Evolutionary conservation across 495 filamentous ascomycete genomes (phyloP).

Genomic region (Penicillium canescens): DNA sequence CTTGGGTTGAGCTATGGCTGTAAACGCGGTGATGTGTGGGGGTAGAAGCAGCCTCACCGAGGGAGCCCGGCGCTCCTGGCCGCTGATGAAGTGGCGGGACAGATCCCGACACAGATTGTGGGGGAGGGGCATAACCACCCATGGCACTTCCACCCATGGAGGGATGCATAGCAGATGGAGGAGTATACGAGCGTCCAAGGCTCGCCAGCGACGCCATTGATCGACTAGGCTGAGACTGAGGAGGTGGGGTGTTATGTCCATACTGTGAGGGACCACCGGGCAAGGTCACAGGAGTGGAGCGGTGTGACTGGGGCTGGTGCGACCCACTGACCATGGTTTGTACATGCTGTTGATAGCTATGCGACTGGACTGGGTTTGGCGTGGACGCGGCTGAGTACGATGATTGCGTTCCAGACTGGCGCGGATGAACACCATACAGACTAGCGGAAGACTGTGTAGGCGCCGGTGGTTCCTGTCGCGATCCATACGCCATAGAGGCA

Average conservation of each 20-base stretch:
- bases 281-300: slow-evolving; percentile 34
- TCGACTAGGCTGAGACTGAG: slow-evolving; percentile 32
- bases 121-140: slow-evolving; percentile 31
- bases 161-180: slow-evolving; percentile 37
- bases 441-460: slow-evolving; percentile 35
- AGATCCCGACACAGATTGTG: slow-evolving; percentile 24
- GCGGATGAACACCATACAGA: slow-evolving; percentile 33
- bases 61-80: slow-evolving; percentile 27
- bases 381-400: slow-evolving; percentile 31
- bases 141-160: slow-evolving; percentile 30
- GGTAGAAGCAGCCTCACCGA: slow-evolving; percentile 22
- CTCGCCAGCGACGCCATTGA: slow-evolving; percentile 32
- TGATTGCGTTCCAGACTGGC: slow-evolving; percentile 25
- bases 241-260: slow-evolving; percentile 39
- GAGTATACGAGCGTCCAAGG: slow-evolving; percentile 43
- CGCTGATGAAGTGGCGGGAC: slow-evolving; percentile 37
- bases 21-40: slow-evolving; percentile 44
- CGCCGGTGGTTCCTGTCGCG: slow-evolving; percentile 35
- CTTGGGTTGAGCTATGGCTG: slow-evolving; percentile 39
- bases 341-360: slow-evolving; percentile 43
- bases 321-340: slow-evolving; percentile 42
- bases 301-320: slow-evolving; percentile 36
- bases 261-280: slow-evolving; percentile 30
- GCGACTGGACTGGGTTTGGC: slow-evolving; percentile 22
- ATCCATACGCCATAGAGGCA: slow-evolving; percentile 30